Base-by-base conservation (phyloP, 1,284 basidiomycete species). In the Tylopilus sp. region DNA sequence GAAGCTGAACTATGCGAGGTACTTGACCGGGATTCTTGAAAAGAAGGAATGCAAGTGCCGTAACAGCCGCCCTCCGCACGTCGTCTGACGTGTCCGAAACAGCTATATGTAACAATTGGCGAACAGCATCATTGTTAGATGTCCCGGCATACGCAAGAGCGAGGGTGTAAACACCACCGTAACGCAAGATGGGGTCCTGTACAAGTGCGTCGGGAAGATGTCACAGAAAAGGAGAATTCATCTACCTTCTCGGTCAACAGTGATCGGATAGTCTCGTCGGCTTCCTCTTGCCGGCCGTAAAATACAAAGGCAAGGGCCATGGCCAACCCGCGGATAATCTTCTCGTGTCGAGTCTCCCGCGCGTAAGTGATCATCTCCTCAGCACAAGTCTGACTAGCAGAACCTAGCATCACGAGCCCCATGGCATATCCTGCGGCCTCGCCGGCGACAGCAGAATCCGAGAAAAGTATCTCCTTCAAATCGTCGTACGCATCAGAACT, bases 31-130 rank as follows among this genome's bases (percentile, higher is more conserved):
- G 92, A 66, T 92, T 96, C 73, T 96, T 92, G 81, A 95, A 97
- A 28, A 98, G 78, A 48, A 98, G 75, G 74, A 98, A 97, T 1
- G 95, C 93, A 33, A 98, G 79, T 9, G 91, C 86, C 4, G 92
- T 97, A 40, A 98, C 94, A 28, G 94, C 95, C 9, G 95, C 94
- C 54, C 94, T 79, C 56, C 94, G 82, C 15, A 97, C 95, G 65
- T 97, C 94, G 62, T 97, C 93, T 23, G 92, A 96, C 13, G 94
- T 96, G 66, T 98, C 94, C 3, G 95, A 97, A 21, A 97, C 94
- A 19, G 94, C 94, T 38, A 97, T 90, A 62, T 97, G 94, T 30
- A 98, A 73, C 7, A 97, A 75, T 67, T 89, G 84, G 52, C 93
- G 84, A 57, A 97, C 86, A 4, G 94, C 93, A 56, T 86, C 81